phyloP scores from a whole-genome alignment of 2,329 filamentous ascomycete genomes.

The Beauveria sp. region DNA sequence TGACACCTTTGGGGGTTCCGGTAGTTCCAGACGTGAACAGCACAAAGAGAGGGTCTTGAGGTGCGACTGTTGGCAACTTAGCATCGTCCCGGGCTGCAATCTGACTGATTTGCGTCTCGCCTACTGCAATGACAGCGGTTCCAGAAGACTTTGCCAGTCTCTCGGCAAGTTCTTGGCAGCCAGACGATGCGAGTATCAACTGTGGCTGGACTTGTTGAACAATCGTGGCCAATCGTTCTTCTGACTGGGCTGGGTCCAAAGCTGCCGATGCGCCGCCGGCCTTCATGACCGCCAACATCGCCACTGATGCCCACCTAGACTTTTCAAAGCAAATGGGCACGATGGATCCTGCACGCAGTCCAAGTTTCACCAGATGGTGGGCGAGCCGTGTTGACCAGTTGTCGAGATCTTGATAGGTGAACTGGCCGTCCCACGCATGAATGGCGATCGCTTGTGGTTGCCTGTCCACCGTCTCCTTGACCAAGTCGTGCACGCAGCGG shows the following conservation, averaged over 20 bases:
- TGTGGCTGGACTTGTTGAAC: not conserved
- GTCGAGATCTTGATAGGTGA: constrained; percentile 19
- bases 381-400: constrained; percentile 11
- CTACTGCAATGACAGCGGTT: not conserved
- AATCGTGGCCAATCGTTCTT: constrained; percentile 11
- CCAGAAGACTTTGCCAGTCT: not conserved
- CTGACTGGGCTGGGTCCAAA: constrained; percentile 19
- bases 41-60: constrained; percentile 13
- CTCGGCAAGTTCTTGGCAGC: not conserved
- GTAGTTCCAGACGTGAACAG: constrained; percentile 18
- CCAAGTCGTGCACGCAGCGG: not conserved
- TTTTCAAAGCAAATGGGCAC: constrained; percentile 21
- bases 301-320: constrained; percentile 19
- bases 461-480: not conserved
- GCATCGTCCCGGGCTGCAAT: not conserved
- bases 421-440: constrained; percentile 17
- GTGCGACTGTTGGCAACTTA: not conserved
- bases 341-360: not conserved
- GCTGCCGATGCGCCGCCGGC: constrained; percentile 25
- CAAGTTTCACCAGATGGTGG: constrained; percentile 13
- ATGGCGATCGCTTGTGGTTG: constrained; percentile 15
- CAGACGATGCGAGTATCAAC: not conserved
- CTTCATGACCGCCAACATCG: constrained; percentile 24
- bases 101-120: not conserved
- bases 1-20: constrained; percentile 17